Base-by-base conservation (phyloP, 2,329 filamentous ascomycete genomes). In the Hymenoscyphus fraxineus region DNA sequence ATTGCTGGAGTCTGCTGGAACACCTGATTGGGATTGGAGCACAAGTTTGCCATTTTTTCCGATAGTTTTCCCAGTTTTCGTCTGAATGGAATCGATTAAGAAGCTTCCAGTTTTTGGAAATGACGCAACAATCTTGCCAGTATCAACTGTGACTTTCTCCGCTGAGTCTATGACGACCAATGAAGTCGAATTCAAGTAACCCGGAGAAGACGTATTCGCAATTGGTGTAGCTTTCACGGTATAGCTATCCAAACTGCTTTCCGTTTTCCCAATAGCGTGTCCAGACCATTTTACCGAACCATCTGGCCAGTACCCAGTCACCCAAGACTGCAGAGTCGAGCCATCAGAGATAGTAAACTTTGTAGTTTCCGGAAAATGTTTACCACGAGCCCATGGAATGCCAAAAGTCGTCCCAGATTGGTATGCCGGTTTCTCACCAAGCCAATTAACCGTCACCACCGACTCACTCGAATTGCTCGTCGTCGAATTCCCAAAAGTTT, bases 261-360 rank as follows among this genome's bases (percentile, higher is more conserved):
- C 78, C 0, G 78, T 78, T 5, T 76, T 79, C 13, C 79, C 73
- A 55, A 87, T 76, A 0, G 85, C 83, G 69, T 87, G 85, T 0
- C 79, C 84, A 2, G 82, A 85, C 85, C 85, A 88, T 70, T 87
- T 87, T 61, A 86, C 77, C 0, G 85, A 85, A 32, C 82, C 83
- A 73, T 88, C 85, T 1, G 80, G 78, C 85, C 85, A 88, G 71
- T 83, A 85, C 0, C 81, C 83, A 0, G 82, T 86, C 2, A 80
- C 76, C 84, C 85, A 87, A 0, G 84, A 83, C 65, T 86, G 80
- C 6, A 84, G 72, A 6, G 32, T 55, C 19, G 59, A 54, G 19
- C n/a, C n/a, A 10, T 44, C 41, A 59, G 68, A 66, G 55, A 58
- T 57, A 19, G 61, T 63, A 39, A 68, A 70, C n/a, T 56, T 65